phyloP scores from a whole-genome alignment of 2,329 filamentous ascomycete genomes.

The Calcarisporium arbuscula region DNA sequence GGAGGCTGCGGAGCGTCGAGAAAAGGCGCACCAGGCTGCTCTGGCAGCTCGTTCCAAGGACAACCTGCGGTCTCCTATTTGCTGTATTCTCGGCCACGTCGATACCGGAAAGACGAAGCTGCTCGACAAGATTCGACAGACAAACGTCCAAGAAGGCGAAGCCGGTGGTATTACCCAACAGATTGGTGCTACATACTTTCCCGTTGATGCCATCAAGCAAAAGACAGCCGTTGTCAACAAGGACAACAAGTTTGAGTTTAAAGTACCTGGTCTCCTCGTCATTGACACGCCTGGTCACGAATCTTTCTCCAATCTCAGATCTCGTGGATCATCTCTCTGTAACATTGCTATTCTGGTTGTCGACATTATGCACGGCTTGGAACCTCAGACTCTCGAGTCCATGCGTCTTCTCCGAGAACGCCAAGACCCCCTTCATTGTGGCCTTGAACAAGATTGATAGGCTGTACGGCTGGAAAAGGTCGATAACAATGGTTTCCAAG shows the following conservation, averaged over 20 bases:
- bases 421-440: constrained; percentile 96
- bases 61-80: constrained; percentile 93
- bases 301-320: constrained; percentile 97
- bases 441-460: constrained; percentile 99
- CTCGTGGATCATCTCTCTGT: constrained; percentile 93
- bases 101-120: constrained; percentile 99
- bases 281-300: constrained; percentile 99
- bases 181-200: constrained; percentile 99
- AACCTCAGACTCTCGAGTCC: constrained; percentile 94
- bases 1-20: constrained; percentile 80
- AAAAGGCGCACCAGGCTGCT: constrained; percentile 86
- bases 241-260: constrained; percentile 88
- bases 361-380: constrained; percentile 99
- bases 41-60: constrained; percentile 87
- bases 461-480: constrained; percentile 99
- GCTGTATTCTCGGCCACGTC: constrained; percentile 99
- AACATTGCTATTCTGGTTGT: constrained; percentile 99
- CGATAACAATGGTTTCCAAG: constrained; percentile 96
- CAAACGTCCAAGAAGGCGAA: constrained; percentile 97
- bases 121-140: constrained; percentile 95
- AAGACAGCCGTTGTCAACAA: constrained; percentile 93
- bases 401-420: constrained; percentile 90
- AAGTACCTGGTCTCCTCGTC: constrained; percentile 90
- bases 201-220: constrained; percentile 81
- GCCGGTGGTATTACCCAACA: constrained; percentile 99